Evolutionary conservation across 495 filamentous ascomycete genomes (phyloP).

Genomic region (Chaetomium cochliodes): DNA sequence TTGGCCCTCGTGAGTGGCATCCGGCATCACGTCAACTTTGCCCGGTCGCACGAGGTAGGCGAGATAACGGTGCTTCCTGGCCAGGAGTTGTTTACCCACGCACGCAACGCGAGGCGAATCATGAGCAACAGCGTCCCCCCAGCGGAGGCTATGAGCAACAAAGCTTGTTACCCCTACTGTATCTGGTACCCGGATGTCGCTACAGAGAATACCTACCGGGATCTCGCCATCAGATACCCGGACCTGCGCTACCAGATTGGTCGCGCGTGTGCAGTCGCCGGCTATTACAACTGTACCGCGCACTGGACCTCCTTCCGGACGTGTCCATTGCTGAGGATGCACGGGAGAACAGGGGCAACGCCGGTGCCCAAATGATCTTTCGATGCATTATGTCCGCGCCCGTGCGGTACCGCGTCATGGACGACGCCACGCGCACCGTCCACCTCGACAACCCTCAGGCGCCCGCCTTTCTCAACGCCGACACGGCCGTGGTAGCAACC

Average conservation of each 20-base stretch:
- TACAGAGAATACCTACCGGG: constrained; percentile 38
- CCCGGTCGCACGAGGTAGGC: neutral
- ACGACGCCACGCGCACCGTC: constrained; percentile 22
- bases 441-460: constrained; percentile 7
- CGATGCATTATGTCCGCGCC: constrained; percentile 19
- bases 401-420: constrained; percentile 21
- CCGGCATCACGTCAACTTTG: neutral
- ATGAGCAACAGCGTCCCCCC: neutral
- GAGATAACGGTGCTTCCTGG: neutral
- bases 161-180: constrained; percentile 37
- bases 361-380: constrained; percentile 20
- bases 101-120: constrained; percentile 1
- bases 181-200: constrained; percentile 45
- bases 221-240: constrained; percentile 24
- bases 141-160: constrained; percentile 21
- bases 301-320: constrained; percentile 26
- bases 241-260: constrained; percentile 25
- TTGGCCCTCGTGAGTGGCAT: neutral
- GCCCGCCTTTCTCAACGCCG: constrained; percentile 24
- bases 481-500: constrained; percentile 20
- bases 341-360: constrained; percentile 9
- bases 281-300: constrained; percentile 23
- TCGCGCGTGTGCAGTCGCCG: constrained; percentile 27
- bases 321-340: constrained; percentile 28
- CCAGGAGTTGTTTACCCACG: neutral